Conservation (phyloP, 2,329 filamentous ascomycete species). For the Penicillium freii region DNA sequence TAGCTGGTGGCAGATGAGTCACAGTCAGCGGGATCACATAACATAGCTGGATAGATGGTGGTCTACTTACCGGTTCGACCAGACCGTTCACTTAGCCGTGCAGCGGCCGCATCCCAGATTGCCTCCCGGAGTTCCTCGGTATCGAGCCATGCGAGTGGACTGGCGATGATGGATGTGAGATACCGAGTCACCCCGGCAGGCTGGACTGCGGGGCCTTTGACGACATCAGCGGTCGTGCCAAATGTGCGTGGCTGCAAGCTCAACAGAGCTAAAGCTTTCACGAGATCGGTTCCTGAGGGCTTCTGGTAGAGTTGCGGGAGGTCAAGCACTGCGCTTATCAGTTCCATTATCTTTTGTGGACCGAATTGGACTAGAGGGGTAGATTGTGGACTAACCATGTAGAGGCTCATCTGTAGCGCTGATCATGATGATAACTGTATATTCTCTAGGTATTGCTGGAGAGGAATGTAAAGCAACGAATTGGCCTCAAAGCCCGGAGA, state of each 20-base stretch:
- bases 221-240: conserved; percentile 28
- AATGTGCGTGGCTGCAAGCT: conserved; percentile 60
- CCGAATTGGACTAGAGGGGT: conserved; percentile 15
- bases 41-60: not conserved
- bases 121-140: conserved; percentile 44
- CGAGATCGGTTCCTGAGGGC: conserved; percentile 64
- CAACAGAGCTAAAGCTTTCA: conserved; percentile 65
- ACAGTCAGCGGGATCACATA: conserved; percentile 15
- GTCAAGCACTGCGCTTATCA: conserved; percentile 59
- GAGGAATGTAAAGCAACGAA: conserved; percentile 1
- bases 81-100: conserved; percentile 78
- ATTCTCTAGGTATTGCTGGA: not conserved
- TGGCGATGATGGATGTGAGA: conserved; percentile 49
- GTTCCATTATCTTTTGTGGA: conserved; percentile 25
- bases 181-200: conserved; percentile 45
- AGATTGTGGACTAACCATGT: conserved; percentile 33
- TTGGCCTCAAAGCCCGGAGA: conserved; percentile 4
- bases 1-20: conserved; percentile 44
- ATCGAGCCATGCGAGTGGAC: conserved; percentile 46
- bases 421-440: conserved; percentile 30
- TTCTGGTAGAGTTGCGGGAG: conserved; percentile 80
- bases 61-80: conserved; percentile 63
- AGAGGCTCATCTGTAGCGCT: conserved; percentile 39
- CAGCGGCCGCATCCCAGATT: conserved; percentile 73
- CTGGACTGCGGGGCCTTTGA: conserved; percentile 35